phyloP scores from a whole-genome alignment of 1,139 yeast species.

The Yamadazyma kanchanaburiensis region DNA sequence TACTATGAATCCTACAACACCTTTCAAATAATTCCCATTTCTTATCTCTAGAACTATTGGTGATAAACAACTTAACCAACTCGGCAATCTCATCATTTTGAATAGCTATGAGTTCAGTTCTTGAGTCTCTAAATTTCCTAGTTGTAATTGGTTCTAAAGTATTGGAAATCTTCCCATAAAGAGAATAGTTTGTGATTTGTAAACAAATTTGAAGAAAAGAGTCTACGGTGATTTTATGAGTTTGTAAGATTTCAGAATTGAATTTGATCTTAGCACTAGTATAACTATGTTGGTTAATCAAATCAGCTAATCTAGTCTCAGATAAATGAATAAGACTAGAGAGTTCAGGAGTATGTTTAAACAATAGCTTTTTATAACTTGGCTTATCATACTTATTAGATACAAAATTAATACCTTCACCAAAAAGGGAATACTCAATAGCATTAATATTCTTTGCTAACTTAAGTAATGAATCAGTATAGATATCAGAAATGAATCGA shows the following conservation, averaged over 20 bases:
- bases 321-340: slow-evolving; percentile 58
- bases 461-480: slow-evolving; percentile 69
- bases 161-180: slow-evolving; percentile 67
- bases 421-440: slow-evolving; percentile 65
- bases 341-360: slow-evolving; percentile 48
- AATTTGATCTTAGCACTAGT: slow-evolving; percentile 39
- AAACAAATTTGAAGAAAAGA: slow-evolving; percentile 65
- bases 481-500: slow-evolving; percentile 70
- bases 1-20: slow-evolving; percentile 52
- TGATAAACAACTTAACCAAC: slow-evolving; percentile 60
- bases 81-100: slow-evolving; percentile 53
- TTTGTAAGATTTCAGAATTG: slow-evolving; percentile 44
- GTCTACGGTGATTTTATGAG: slow-evolving; percentile 57
- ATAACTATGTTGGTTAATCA: slow-evolving; percentile 68
- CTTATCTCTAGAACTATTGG: slow-evolving; percentile 39
- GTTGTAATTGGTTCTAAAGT: slow-evolving; percentile 75
- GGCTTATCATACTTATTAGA: slow-evolving; percentile 42
- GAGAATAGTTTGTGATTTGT: slow-evolving; percentile 68
- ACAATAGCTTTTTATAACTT: slow-evolving; percentile 34
- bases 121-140: slow-evolving; percentile 59
- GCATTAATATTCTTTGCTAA: slow-evolving; percentile 72
- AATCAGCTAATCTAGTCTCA: slow-evolving; percentile 73
- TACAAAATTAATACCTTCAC: slow-evolving; percentile 33
- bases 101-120: slow-evolving; percentile 66
- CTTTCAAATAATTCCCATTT: slow-evolving; percentile 52